phyloP scores from a whole-genome alignment of 805 yeast species.

The Nakazawaea ambrosiae region DNA sequence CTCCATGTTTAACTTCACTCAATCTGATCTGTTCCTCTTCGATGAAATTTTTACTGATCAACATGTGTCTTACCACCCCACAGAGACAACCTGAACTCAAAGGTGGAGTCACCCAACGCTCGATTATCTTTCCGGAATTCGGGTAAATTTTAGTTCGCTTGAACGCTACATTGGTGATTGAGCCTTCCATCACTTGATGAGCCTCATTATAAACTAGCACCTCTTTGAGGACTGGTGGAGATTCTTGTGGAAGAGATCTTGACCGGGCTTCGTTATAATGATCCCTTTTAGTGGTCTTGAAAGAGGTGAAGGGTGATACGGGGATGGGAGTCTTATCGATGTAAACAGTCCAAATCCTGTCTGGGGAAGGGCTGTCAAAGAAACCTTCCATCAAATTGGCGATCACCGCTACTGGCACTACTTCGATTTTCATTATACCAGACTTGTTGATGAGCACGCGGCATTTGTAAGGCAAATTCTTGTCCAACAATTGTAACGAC shows the following conservation, averaged over 20 bases:
- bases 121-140: conserved; percentile 21
- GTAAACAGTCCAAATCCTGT: conserved; percentile 48
- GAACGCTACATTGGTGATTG: conserved; percentile 76
- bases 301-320: conserved; percentile 73
- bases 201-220: conserved; percentile 63
- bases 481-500: conserved; percentile 25
- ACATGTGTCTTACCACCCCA: conserved; percentile 69
- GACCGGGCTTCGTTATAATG: conserved; percentile 58
- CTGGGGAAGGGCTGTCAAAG: background rate
- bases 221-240: conserved; percentile 46
- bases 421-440: conserved; percentile 31
- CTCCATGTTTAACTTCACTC: conserved; percentile 53
- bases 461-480: conserved; percentile 34
- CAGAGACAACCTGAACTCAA: conserved; percentile 74
- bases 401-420: conserved; percentile 21
- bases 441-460: conserved; percentile 33
- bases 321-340: conserved; percentile 46
- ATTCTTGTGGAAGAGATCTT: conserved; percentile 27
- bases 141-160: conserved; percentile 25
- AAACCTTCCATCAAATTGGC: conserved; percentile 10
- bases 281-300: conserved; percentile 74
- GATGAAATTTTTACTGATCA: conserved; percentile 46
- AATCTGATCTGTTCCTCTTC: conserved; percentile 44
- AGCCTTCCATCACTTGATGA: conserved; percentile 67
- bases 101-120: conserved; percentile 76